phyloP scores from a whole-genome alignment of 805 yeast species.

The Wickerhamomyces alni region DNA sequence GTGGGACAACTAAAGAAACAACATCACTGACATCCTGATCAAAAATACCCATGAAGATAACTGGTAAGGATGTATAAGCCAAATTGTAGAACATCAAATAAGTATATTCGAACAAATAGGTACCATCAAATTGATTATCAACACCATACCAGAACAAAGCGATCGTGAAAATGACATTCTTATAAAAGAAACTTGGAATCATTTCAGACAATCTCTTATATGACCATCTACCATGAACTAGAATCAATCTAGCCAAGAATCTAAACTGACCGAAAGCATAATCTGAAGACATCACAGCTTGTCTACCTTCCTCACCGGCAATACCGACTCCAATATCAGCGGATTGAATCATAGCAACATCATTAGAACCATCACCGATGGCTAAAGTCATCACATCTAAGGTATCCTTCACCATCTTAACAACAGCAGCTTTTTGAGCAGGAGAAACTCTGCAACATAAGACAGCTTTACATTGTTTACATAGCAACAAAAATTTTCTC shows the following conservation, averaged over 20 bases:
- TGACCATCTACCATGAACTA: slow-evolving; percentile 84
- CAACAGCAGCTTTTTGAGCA: slow-evolving; percentile 75
- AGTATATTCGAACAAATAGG: slow-evolving; percentile 75
- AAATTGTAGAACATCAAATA: slow-evolving; percentile 74
- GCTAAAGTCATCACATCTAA: slow-evolving; percentile 76
- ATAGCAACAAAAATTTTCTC: slow-evolving; percentile 59
- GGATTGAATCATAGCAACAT: slow-evolving; percentile 86
- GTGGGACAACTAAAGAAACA: slow-evolving; percentile 67
- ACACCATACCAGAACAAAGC: slow-evolving; percentile 80
- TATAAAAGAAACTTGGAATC: slow-evolving; percentile 78
- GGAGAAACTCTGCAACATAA: slow-evolving; percentile 83
- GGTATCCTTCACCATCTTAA: slow-evolving; percentile 61
- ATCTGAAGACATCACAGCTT: slow-evolving; percentile 84
- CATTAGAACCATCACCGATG: slow-evolving; percentile 85
- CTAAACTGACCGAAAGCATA: slow-evolving; percentile 82
- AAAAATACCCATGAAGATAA: slow-evolving; percentile 68
- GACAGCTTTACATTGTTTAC: slow-evolving; percentile 76
- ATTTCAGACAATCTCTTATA: slow-evolving; percentile 75
- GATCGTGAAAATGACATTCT: slow-evolving; percentile 68
- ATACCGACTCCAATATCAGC: slow-evolving; percentile 69
- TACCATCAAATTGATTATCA: slow-evolving; percentile 69
- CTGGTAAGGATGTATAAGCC: slow-evolving; percentile 79
- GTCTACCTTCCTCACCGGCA: slow-evolving; percentile 87
- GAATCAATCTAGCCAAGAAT: slow-evolving; percentile 54
- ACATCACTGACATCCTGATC: slow-evolving; percentile 76